phyloP scores from a whole-genome alignment of 2,329 filamentous ascomycete species.

The Colletotrichum costaricense region DNA sequence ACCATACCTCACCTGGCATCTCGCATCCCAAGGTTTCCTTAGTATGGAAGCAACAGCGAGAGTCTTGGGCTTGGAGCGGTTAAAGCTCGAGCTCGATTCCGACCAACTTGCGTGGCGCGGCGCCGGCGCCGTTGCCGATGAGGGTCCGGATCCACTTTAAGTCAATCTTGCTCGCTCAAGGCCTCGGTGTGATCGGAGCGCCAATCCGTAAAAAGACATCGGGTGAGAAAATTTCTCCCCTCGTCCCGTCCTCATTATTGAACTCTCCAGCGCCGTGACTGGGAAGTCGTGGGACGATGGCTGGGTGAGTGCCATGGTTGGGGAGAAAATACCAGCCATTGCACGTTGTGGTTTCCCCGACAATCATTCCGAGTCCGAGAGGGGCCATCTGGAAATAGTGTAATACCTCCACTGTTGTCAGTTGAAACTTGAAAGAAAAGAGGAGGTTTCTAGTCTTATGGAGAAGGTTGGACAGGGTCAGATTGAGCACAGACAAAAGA shows the following conservation, averaged over 20 bases:
- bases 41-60: not conserved
- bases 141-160: slow-evolving; percentile 11
- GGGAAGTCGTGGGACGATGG: slow-evolving; percentile 7
- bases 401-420: not conserved
- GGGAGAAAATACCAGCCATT: slow-evolving; percentile 8
- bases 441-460: slow-evolving; percentile 14
- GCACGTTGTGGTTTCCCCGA: slow-evolving; percentile 21
- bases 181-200: slow-evolving; percentile 13
- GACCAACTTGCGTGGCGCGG: slow-evolving; percentile 22
- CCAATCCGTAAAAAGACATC: slow-evolving; percentile 8
- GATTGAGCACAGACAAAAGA: slow-evolving; percentile 9
- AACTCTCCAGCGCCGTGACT: slow-evolving; percentile 17
- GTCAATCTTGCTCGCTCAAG: slow-evolving; percentile 15
- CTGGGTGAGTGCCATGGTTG: not conserved
- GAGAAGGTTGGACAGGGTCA: slow-evolving; percentile 19
- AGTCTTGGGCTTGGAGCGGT: not conserved
- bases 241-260: not conserved
- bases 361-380: slow-evolving; percentile 30
- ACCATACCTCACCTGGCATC: not conserved
- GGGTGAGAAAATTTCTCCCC: slow-evolving; percentile 15
- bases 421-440: not conserved
- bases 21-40: not conserved
- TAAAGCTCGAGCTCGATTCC: slow-evolving; percentile 8
- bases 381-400: not conserved
- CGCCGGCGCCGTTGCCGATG: slow-evolving; percentile 29